Evolutionary conservation across 306 rosid genomes (phyloP).

Genomic region (Dalbergia oliveri): DNA sequence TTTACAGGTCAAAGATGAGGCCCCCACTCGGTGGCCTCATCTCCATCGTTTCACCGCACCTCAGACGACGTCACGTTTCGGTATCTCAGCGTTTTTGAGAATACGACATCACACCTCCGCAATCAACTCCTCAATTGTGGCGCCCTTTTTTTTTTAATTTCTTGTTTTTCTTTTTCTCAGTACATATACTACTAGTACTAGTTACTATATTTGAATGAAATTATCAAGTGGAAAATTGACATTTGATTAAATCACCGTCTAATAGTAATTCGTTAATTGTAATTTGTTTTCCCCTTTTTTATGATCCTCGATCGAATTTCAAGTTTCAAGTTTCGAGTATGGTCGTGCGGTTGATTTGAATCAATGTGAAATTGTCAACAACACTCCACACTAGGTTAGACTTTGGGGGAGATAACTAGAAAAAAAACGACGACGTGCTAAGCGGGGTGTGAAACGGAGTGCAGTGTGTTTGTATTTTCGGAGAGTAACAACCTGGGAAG

Average conservation of each 20-base stretch:
- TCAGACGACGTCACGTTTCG: constrained; percentile 87
- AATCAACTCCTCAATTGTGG: constrained; percentile 20
- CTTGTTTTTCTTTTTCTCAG: not conserved
- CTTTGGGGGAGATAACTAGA: constrained; percentile 17
- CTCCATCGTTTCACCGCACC: constrained; percentile 87
- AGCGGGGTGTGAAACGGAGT: constrained; percentile 74
- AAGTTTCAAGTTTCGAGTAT: constrained; percentile 47
- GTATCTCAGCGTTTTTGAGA: constrained; percentile 80
- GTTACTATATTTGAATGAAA: constrained; percentile 20
- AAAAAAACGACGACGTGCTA: constrained; percentile 63
- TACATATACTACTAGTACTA: constrained; percentile 47
- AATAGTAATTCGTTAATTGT: constrained; percentile 59
- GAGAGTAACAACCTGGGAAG: constrained; percentile 56
- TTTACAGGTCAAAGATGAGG: constrained; percentile 94
- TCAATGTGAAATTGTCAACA: constrained; percentile 23
- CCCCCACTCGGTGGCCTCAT: constrained; percentile 97
- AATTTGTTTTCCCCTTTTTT: not conserved
- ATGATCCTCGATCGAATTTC: constrained; percentile 6
- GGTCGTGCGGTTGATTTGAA: constrained; percentile 53
- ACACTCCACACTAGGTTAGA: not conserved
- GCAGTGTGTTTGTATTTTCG: constrained; percentile 54
- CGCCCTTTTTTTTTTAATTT: not conserved
- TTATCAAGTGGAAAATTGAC: constrained; percentile 14
- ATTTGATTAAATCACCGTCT: not conserved
- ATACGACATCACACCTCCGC: constrained; percentile 31